Evolutionary conservation across 805 yeast species (phyloP).

Genomic region (Schwanniomyces sp.): DNA sequence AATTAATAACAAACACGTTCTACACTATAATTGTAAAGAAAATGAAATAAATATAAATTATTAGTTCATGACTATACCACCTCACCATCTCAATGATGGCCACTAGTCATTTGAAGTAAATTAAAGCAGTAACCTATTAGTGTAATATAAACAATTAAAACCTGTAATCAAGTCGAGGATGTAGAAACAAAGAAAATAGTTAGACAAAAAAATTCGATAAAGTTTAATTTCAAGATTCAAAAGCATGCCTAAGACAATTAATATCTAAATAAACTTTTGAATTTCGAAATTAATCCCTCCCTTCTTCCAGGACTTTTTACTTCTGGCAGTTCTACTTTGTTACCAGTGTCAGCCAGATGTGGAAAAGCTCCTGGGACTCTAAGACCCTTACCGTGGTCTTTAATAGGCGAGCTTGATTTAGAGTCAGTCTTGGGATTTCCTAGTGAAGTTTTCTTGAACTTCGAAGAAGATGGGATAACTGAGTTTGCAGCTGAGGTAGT

Average conservation of each 20-base stretch:
- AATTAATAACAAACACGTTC: background rate
- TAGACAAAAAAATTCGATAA: background rate
- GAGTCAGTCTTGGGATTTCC: background rate
- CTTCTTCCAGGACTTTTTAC: conserved; percentile 14
- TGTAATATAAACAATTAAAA: background rate
- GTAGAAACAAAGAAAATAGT: background rate
- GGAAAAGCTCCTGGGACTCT: conserved; percentile 20
- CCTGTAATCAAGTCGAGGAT: background rate
- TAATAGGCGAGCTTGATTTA: background rate
- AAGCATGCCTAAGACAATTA: conserved; percentile 3
- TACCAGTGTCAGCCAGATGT: conserved; percentile 6
- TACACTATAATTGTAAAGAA: background rate
- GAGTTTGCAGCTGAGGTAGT: conserved; percentile 15
- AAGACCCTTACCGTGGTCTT: conserved; percentile 11
- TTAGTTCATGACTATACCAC: background rate
- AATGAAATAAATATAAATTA: background rate
- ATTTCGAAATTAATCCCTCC: conserved; percentile 28
- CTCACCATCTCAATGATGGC: background rate
- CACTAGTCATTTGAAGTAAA: background rate
- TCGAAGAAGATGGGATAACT: conserved; percentile 1
- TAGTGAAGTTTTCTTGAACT: background rate
- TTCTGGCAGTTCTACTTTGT: conserved; percentile 3
- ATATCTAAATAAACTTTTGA: conserved; percentile 32
- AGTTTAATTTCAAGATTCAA: background rate
- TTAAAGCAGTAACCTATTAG: background rate